phyloP scores from a whole-genome alignment of 2,329 filamentous ascomycete species.

The Hirsutella thompsonii region DNA sequence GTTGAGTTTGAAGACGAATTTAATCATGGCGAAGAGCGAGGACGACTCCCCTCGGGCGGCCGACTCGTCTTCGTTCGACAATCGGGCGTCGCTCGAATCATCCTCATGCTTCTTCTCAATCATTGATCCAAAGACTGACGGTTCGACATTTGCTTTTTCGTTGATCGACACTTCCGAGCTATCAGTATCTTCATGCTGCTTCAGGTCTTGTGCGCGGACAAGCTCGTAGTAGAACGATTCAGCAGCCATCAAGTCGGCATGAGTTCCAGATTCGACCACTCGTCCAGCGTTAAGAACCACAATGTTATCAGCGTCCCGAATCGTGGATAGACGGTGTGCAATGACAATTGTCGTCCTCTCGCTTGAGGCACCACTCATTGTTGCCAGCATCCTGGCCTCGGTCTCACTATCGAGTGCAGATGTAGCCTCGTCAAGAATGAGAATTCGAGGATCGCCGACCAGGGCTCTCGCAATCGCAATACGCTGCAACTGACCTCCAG shows the following conservation, averaged over 20 bases:
- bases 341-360: conserved; percentile 45
- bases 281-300: conserved; percentile 44
- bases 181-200: not conserved
- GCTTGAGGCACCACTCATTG: not conserved
- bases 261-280: conserved; percentile 44
- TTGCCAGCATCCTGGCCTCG: not conserved
- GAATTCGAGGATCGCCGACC: not conserved
- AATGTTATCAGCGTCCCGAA: conserved; percentile 46
- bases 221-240: conserved; percentile 14
- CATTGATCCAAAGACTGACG: not conserved
- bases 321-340: conserved; percentile 42
- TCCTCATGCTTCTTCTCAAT: not conserved
- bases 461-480: conserved; percentile 2
- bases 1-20: not conserved
- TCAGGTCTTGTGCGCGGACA: conserved; percentile 35
- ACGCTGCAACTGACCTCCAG: conserved; percentile 1
- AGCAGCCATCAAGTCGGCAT: conserved; percentile 37
- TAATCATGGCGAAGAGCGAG: not conserved
- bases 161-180: not conserved
- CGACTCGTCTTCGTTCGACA: not conserved
- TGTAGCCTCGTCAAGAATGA: not conserved
- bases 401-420: not conserved
- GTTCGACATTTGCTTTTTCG: not conserved
- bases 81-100: not conserved
- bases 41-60: not conserved